These are phyloP conservation scores for Xylaria arbuscula DNA, from an alignment of 2,329 filamentous ascomycete genomes.

Conservation along the genomic window DNA sequence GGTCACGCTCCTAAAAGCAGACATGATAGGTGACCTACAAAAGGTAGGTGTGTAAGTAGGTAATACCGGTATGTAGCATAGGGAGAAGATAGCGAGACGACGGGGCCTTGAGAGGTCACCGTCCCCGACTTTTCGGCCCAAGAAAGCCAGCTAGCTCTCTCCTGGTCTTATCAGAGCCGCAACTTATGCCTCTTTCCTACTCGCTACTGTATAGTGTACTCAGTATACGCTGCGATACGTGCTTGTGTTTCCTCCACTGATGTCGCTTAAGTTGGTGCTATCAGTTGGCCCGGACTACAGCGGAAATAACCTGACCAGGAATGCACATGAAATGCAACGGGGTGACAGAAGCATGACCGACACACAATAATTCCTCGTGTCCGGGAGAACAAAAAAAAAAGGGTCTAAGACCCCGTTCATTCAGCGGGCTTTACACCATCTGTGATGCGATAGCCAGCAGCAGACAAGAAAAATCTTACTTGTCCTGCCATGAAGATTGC, in stretches of 20 bases:
- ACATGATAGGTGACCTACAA: constrained; percentile 5
- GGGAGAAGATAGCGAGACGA: constrained; percentile 22
- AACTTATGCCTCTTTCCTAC: constrained; percentile 16
- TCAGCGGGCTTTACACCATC: constrained; percentile 11
- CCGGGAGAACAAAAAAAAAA: constrained; percentile 14
- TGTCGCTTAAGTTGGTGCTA: constrained; percentile 6
- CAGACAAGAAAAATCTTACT: constrained; percentile 14
- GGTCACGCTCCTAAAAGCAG: constrained; percentile 22
- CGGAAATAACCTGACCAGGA: constrained; percentile 2
- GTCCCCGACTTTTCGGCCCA: constrained; percentile 9
- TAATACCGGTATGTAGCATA: neutral
- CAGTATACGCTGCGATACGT: constrained; percentile 3
- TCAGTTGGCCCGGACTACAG: neutral
- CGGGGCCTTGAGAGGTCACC: constrained; percentile 12
- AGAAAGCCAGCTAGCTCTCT: neutral
- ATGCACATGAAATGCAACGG: constrained; percentile 10
- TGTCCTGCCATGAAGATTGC: constrained; percentile 23
- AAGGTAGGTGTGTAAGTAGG: constrained; percentile 11
- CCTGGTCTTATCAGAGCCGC: constrained; percentile 34
- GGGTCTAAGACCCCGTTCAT: neutral
- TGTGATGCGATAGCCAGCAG: constrained; percentile 17
- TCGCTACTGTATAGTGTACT: neutral
- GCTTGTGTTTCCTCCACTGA: constrained; percentile 5
- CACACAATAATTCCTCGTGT: constrained; percentile 8
- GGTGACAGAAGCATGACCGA: constrained; percentile 8